Conservation (phyloP, 2,329 filamentous ascomycete species). For the Colletotrichum falcatum region DNA sequence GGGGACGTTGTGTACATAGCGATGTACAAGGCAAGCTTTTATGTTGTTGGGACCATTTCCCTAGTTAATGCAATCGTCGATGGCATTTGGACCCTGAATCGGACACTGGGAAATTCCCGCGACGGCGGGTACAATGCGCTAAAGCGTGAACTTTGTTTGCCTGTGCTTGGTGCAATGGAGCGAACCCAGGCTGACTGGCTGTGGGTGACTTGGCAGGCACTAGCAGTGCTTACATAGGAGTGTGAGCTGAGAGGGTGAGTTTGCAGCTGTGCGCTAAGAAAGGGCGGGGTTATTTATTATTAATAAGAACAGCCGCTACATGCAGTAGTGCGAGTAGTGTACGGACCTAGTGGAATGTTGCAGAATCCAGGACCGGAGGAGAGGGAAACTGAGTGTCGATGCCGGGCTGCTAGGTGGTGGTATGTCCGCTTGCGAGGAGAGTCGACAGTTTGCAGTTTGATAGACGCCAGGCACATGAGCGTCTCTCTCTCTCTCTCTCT, state of each 20-base stretch:
- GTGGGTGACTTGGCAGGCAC: conserved; percentile 6
- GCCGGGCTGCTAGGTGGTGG: not conserved
- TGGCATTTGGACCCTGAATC: conserved; percentile 31
- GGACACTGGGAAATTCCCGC: not conserved
- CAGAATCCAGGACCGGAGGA: conserved; percentile 26
- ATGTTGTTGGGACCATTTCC: not conserved
- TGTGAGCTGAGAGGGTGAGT: not conserved
- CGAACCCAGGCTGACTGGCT: not conserved
- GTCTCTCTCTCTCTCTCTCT: too few species aligned
- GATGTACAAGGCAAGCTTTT: not conserved
- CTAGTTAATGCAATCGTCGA: conserved; percentile 23
- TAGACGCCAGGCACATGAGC: not conserved
- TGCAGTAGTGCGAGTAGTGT: conserved; percentile 35
- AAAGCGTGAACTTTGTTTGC: conserved; percentile 17
- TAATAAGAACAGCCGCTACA: conserved; percentile 12
- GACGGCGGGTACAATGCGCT: conserved; percentile 6
- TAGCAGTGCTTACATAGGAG: not conserved
- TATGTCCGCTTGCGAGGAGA: conserved; percentile 16
- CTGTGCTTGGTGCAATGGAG: not conserved
- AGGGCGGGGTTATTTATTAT: conserved; percentile 23
- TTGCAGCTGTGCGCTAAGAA: not conserved
- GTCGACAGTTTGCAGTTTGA: not conserved
- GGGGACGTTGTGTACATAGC: not conserved
- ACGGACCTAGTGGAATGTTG: conserved; percentile 27
- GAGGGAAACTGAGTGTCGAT: conserved; percentile 7